Evolutionary conservation across 768 basidiomycete species (phyloP).

Genomic region (Clitopilus passeckerianus): DNA sequence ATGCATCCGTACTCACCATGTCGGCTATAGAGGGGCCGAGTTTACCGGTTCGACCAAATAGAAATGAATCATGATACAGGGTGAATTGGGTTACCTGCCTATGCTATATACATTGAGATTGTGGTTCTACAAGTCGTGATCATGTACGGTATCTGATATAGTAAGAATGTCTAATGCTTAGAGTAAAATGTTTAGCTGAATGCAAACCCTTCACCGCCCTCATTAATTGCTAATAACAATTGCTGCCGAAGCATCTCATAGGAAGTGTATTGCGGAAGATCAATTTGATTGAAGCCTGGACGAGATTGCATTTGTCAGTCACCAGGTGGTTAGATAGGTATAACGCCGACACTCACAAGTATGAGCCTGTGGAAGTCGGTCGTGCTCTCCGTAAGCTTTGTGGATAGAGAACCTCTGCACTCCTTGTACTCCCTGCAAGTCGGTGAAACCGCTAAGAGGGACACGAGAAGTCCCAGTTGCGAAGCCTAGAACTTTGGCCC

Average conservation of each 20-base stretch:
- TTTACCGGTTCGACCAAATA: neutral
- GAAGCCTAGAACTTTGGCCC: conserved; percentile 96
- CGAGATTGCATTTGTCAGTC: conserved; percentile 5
- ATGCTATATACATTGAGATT: neutral
- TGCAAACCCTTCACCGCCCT: conserved; percentile 95
- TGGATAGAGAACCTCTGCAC: conserved; percentile 95
- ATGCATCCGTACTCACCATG: neutral
- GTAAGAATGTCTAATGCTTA: neutral
- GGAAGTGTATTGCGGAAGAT: conserved; percentile 90
- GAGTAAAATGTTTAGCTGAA: conserved; percentile 41
- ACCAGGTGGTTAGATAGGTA: neutral
- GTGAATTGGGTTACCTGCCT: neutral
- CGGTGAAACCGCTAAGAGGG: conserved; percentile 89
- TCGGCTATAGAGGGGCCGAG: neutral
- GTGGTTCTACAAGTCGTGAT: neutral
- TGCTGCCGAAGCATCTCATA: conserved; percentile 96
- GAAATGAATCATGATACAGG: neutral
- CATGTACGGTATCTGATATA: neutral
- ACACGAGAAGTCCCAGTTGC: conserved; percentile 92
- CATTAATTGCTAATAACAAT: conserved; percentile 87
- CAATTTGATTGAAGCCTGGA: conserved; percentile 89
- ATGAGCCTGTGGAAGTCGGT: conserved; percentile 85
- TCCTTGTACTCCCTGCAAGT: conserved; percentile 93
- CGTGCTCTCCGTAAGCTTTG: conserved; percentile 82
- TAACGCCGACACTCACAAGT: conserved; percentile 55